phyloP scores from a whole-genome alignment of 1,139 yeast species.

The Yamadazyma pseudoaaseri region DNA sequence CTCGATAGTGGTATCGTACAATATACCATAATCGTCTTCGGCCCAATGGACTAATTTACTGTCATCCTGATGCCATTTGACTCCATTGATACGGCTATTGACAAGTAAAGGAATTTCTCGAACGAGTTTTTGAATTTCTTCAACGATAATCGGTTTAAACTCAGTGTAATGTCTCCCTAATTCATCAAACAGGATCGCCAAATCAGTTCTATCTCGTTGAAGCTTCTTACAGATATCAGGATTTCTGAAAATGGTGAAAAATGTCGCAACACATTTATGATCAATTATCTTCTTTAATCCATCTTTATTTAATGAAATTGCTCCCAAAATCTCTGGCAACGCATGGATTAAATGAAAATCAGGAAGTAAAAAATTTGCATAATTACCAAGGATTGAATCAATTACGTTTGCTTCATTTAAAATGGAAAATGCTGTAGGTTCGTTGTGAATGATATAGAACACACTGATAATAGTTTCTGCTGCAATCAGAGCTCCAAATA shows the following conservation, averaged over 20 bases:
- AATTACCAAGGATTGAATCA: constrained; percentile 59
- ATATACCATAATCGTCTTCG: constrained; percentile 35
- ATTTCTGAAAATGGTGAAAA: constrained; percentile 52
- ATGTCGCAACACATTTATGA: constrained; percentile 43
- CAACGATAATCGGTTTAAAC: constrained; percentile 58
- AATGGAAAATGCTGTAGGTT: constrained; percentile 85
- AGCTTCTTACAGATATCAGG: constrained; percentile 48
- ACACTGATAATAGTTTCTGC: constrained; percentile 66
- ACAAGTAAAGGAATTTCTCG: constrained; percentile 43
- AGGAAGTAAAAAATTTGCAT: constrained; percentile 52
- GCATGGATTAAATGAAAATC: constrained; percentile 59
- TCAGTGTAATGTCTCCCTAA: constrained; percentile 80
- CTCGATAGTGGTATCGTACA: constrained; percentile 47
- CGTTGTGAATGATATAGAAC: constrained; percentile 77
- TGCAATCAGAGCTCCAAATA: constrained; percentile 72
- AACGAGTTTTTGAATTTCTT: constrained; percentile 49
- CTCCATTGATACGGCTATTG: constrained; percentile 31
- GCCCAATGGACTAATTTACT: constrained; percentile 57
- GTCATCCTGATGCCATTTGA: constrained; percentile 43
- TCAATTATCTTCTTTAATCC: constrained; percentile 63
- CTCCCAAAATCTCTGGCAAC: constrained; percentile 78
- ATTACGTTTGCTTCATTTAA: constrained; percentile 77
- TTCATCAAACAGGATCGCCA: constrained; percentile 79
- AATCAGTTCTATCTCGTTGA: constrained; percentile 44
- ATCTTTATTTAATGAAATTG: constrained; percentile 73